Percentiles rank a stretch among this genome's conserved stretches.
These are phyloP conservation scores for Colletotrichum magnum DNA, from an alignment of 2,329 filamentous ascomycete species.

Conservation along the genomic window DNA sequence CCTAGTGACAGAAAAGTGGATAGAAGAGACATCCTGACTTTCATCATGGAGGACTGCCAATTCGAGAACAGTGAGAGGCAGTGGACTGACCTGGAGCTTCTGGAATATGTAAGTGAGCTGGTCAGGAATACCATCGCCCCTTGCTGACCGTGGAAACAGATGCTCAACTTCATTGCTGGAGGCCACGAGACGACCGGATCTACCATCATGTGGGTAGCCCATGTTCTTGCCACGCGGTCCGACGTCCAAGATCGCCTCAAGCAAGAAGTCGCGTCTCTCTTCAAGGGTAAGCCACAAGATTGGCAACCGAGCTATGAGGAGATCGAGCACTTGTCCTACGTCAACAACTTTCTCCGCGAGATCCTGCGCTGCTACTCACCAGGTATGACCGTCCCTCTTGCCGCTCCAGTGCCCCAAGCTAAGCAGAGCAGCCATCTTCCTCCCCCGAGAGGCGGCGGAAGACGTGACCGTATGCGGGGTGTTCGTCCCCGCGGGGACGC, in stretches of 20 bases:
- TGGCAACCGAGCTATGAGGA: slow-evolving; percentile 55
- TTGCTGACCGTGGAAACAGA: slow-evolving; percentile 26
- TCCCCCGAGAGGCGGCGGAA: slow-evolving; percentile 44
- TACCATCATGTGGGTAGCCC: slow-evolving; percentile 37
- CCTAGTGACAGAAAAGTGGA: slow-evolving; percentile 35
- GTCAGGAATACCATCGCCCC: accelerated
- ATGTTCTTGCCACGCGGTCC: slow-evolving; percentile 32
- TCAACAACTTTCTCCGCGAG: slow-evolving; percentile 56
- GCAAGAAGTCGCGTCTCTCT: slow-evolving; percentile 45
- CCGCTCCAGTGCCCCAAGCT: neutral
- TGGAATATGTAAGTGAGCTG: slow-evolving; percentile 44
- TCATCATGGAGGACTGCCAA: slow-evolving; percentile 46
- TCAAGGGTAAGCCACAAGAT: slow-evolving; percentile 46
- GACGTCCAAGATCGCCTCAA: slow-evolving; percentile 31
- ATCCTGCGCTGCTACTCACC: slow-evolving; percentile 54
- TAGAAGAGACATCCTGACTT: slow-evolving; percentile 46
- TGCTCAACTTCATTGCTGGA: slow-evolving; percentile 45
- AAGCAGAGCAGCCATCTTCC: slow-evolving; percentile 39
- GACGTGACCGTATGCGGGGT: slow-evolving; percentile 48
- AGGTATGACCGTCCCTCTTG: slow-evolving; percentile 1
- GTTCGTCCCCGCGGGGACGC: slow-evolving; percentile 48
- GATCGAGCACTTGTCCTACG: slow-evolving; percentile 61
- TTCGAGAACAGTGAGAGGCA: slow-evolving; percentile 31
- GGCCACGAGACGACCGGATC: slow-evolving; percentile 41
- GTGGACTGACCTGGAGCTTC: slow-evolving; percentile 44